Evolutionary conservation across 169 alveolate species (phyloP).

Genomic region (Cryptosporidium sp.): DNA sequence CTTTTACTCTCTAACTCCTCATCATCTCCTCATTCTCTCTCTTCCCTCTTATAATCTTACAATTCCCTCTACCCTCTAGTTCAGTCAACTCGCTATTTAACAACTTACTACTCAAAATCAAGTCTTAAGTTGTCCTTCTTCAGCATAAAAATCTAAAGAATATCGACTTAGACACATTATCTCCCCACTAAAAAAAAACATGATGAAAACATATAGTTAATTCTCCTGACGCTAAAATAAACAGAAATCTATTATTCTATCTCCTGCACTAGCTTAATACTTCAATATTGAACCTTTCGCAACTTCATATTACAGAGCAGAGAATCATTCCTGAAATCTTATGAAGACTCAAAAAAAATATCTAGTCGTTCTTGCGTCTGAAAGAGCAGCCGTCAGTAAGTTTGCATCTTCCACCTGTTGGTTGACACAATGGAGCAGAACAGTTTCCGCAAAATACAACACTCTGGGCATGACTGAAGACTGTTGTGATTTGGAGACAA

Average conservation of each 20-base stretch:
- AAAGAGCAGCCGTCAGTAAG: constrained; percentile 95
- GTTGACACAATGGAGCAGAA: constrained; percentile 93
- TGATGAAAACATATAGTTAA: constrained; percentile 28
- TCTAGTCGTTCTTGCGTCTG: constrained; percentile 91
- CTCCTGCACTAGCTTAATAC: constrained; percentile 16
- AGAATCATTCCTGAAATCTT: not conserved
- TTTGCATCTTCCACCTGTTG: constrained; percentile 97
- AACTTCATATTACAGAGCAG: constrained; percentile 29
- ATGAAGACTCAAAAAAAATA: not conserved
- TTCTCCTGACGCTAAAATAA: constrained; percentile 20
- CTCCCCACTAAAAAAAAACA: too few species aligned
- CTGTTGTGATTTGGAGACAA: constrained; percentile 94
- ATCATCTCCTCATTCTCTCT: too few species aligned
- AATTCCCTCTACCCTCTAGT: not conserved
- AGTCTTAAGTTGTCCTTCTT: too few species aligned
- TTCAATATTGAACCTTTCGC: constrained; percentile 20
- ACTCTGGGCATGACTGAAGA: constrained; percentile 95
- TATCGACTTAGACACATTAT: not conserved
- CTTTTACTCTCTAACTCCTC: not conserved
- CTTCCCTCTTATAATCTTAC: not conserved
- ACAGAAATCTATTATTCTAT: constrained; percentile 10
- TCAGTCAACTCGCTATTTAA: too few species aligned
- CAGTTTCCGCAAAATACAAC: constrained; percentile 94
- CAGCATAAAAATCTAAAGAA: not conserved
- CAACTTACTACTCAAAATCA: too few species aligned